These are phyloP conservation scores for Penicillium sp. DNA, from an alignment of 2,329 filamentous ascomycete genomes.

Conservation along the genomic window DNA sequence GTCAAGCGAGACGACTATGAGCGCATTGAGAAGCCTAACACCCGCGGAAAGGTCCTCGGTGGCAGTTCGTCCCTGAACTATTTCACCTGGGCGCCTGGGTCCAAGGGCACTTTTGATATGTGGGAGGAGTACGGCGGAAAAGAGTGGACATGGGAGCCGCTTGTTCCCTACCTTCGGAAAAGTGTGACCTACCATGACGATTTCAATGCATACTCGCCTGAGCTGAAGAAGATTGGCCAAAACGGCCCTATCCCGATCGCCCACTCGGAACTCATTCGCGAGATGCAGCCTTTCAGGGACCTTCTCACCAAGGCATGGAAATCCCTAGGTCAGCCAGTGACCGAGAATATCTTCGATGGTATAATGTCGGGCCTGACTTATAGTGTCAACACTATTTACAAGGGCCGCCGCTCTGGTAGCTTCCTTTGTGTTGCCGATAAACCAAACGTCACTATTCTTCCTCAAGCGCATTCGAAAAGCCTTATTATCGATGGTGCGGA, in stretches of 20 bases:
- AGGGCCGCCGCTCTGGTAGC: slow-evolving; percentile 56
- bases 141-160: slow-evolving; percentile 59
- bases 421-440: slow-evolving; percentile 56
- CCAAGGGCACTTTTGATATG: slow-evolving; percentile 57
- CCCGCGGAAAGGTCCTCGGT: slow-evolving; percentile 60
- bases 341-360: slow-evolving; percentile 59
- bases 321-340: slow-evolving; percentile 53
- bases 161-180: slow-evolving; percentile 57
- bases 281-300: slow-evolving; percentile 53
- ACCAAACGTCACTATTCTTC: slow-evolving; percentile 57
- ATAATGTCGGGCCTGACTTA: slow-evolving; percentile 57
- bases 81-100: slow-evolving; percentile 64
- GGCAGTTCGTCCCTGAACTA: slow-evolving; percentile 63
- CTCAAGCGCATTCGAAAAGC: slow-evolving; percentile 53
- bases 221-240: slow-evolving; percentile 54
- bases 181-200: slow-evolving; percentile 62
- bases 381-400: slow-evolving; percentile 57
- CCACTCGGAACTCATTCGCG: slow-evolving; percentile 58
- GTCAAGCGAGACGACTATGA: slow-evolving; percentile 58
- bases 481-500: slow-evolving; percentile 54
- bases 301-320: slow-evolving; percentile 54
- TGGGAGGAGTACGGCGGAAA: slow-evolving; percentile 50
- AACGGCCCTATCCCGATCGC: slow-evolving; percentile 57
- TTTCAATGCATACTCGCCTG: slow-evolving; percentile 46
- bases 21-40: slow-evolving; percentile 65